Evolutionary conservation across 2,329 filamentous ascomycete species (phyloP).

Genomic region (Apiospora rasikravindrae): DNA sequence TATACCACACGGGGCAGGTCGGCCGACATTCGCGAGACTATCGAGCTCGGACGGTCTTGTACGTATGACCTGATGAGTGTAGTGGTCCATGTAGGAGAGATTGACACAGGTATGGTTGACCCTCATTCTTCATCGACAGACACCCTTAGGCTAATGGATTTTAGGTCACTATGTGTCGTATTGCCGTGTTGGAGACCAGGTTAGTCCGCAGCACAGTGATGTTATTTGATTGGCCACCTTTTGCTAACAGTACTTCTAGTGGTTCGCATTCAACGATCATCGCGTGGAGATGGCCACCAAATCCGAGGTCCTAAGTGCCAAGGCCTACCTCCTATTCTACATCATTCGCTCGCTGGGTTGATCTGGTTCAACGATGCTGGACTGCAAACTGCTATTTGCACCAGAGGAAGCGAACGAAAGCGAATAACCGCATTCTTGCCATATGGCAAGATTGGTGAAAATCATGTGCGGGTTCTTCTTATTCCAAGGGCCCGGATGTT

Average conservation of each 20-base stretch:
- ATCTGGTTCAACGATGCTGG: background rate
- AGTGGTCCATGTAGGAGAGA: conserved; percentile 90
- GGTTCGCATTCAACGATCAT: conserved; percentile 96
- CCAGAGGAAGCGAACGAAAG: background rate
- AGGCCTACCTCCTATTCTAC: conserved; percentile 93
- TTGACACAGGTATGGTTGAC: conserved; percentile 69
- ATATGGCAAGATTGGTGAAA: background rate
- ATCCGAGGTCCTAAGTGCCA: conserved; percentile 81
- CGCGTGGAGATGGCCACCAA: conserved; percentile 85
- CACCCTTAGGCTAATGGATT: conserved; percentile 17
- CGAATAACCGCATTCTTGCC: too few species aligned
- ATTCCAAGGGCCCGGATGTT: background rate
- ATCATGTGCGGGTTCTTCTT: background rate
- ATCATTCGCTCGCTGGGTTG: conserved; percentile 56
- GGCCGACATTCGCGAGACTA: conserved; percentile 54
- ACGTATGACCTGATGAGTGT: conserved; percentile 89
- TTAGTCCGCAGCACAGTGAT: conserved; percentile 38
- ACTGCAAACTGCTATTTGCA: background rate
- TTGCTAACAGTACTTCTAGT: conserved; percentile 54
- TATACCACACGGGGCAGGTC: conserved; percentile 75
- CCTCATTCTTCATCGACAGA: background rate
- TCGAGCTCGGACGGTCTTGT: conserved; percentile 67
- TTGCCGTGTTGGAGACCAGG: conserved; percentile 77
- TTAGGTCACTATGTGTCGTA: conserved; percentile 86
- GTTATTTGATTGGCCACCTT: conserved; percentile 3